Evolutionary conservation across 2,329 filamentous ascomycete genomes (phyloP).

Genomic region (Amylocarpus encephaloides): DNA sequence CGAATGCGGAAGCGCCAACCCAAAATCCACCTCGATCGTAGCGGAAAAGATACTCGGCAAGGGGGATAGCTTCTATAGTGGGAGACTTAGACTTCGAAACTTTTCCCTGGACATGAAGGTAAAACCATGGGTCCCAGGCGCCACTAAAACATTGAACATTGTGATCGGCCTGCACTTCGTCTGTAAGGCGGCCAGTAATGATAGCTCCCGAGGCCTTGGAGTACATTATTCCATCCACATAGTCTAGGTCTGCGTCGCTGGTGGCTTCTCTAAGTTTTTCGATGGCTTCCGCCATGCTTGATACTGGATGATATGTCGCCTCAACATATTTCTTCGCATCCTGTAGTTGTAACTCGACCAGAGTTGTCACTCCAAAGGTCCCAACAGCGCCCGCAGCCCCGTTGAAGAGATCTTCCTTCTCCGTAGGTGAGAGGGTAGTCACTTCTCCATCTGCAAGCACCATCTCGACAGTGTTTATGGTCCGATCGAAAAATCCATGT

Average conservation of each 20-base stretch:
- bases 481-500: conserved; percentile 60
- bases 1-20: conserved; percentile 51
- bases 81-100: conserved; percentile 14
- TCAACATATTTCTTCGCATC: conserved; percentile 49
- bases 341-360: conserved; percentile 51
- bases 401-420: conserved; percentile 50
- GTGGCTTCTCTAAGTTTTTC: conserved; percentile 34
- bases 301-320: conserved; percentile 45
- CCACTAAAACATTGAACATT: conserved; percentile 42
- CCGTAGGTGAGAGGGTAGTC: conserved; percentile 39
- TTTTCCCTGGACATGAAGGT: conserved; percentile 49
- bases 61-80: conserved; percentile 37
- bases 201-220: conserved; percentile 44
- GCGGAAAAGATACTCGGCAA: conserved; percentile 49
- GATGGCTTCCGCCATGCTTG: conserved; percentile 39
- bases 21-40: conserved; percentile 60
- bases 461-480: conserved; percentile 56
- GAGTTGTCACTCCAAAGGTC: conserved; percentile 53
- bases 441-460: conserved; percentile 53
- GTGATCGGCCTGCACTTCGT: conserved; percentile 27
- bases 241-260: conserved; percentile 39
- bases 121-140: conserved; percentile 57
- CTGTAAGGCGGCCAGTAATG: conserved; percentile 45
- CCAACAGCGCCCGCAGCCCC: conserved; percentile 54
- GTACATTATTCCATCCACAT: conserved; percentile 54